Evolutionary conservation across 768 basidiomycete species (phyloP).

Genomic region (Russula lepida): DNA sequence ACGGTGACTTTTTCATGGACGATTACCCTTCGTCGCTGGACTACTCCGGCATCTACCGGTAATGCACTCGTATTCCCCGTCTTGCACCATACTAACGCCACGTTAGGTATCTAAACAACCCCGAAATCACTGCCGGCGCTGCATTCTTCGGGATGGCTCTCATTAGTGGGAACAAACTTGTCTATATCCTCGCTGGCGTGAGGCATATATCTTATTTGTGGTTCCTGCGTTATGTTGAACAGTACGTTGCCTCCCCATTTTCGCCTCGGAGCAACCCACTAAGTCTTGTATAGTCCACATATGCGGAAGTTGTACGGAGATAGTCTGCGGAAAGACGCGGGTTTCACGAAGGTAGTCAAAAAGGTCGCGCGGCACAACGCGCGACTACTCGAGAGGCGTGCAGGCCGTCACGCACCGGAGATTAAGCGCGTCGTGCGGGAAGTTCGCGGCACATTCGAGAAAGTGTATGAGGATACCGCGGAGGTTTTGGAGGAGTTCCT

Average conservation of each 20-base stretch:
- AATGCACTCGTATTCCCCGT: conserved; percentile 1
- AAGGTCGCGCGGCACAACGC: conserved; percentile 82
- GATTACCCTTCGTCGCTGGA: conserved; percentile 84
- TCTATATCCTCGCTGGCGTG: conserved; percentile 74
- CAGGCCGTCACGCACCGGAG: conserved; percentile 76
- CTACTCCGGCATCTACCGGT: conserved; percentile 97
- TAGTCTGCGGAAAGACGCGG: conserved; percentile 88
- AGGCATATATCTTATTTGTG: conserved; percentile 89
- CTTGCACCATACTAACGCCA: not conserved
- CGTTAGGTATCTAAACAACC: conserved; percentile 81
- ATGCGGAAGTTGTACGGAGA: conserved; percentile 96
- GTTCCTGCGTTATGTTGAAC: conserved; percentile 89
- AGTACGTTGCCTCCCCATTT: conserved; percentile 43
- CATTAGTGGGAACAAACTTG: conserved; percentile 89
- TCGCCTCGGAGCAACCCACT: not conserved
- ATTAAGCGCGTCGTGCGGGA: conserved; percentile 79
- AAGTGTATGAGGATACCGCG: conserved; percentile 90
- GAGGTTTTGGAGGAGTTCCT: conserved; percentile 92
- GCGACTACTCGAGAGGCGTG: conserved; percentile 61
- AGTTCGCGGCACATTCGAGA: conserved; percentile 90
- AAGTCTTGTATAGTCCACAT: conserved; percentile 62
- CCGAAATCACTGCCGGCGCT: conserved; percentile 92
- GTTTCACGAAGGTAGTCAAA: conserved; percentile 97
- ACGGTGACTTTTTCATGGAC: conserved; percentile 95
- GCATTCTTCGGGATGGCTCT: conserved; percentile 91